phyloP scores from a whole-genome alignment of 192 early-diverging fungal genomes.

The Gryganskiella cystojenkinii region DNA sequence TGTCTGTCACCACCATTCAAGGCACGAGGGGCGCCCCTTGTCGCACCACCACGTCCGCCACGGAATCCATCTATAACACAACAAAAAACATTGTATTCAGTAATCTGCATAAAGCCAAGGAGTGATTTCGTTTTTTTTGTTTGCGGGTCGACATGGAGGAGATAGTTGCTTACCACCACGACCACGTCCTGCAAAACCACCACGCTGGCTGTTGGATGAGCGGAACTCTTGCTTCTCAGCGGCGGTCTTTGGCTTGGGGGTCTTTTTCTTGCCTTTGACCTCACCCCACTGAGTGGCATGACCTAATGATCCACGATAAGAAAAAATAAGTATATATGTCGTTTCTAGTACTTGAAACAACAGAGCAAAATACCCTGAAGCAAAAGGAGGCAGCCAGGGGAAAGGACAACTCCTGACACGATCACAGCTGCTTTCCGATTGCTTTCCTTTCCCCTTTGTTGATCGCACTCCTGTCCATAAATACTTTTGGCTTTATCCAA shows the following conservation, averaged over 20 bases:
- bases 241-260: conserved; percentile 64
- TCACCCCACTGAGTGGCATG: conserved; percentile 85
- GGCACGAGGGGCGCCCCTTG: conserved; percentile 56
- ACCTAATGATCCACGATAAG: conserved; percentile 55
- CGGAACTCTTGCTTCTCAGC: conserved; percentile 59
- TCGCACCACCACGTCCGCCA: conserved; percentile 68
- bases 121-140: too few species aligned
- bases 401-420: too few species aligned
- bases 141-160: too few species aligned
- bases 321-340: not conserved
- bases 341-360: not conserved
- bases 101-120: not conserved
- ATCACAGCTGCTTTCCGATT: too few species aligned
- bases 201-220: conserved; percentile 56
- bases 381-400: too few species aligned
- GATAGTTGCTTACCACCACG: conserved; percentile 66
- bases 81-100: not conserved
- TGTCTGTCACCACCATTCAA: conserved; percentile 47
- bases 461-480: too few species aligned
- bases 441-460: too few species aligned
- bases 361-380: too few species aligned
- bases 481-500: too few species aligned
- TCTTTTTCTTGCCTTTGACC: conserved; percentile 81
- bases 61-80: conserved; percentile 61
- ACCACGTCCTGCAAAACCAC: conserved; percentile 64